Base-by-base conservation (phyloP, 2,329 filamentous ascomycete genomes). In the Lachnellula willkommii region DNA sequence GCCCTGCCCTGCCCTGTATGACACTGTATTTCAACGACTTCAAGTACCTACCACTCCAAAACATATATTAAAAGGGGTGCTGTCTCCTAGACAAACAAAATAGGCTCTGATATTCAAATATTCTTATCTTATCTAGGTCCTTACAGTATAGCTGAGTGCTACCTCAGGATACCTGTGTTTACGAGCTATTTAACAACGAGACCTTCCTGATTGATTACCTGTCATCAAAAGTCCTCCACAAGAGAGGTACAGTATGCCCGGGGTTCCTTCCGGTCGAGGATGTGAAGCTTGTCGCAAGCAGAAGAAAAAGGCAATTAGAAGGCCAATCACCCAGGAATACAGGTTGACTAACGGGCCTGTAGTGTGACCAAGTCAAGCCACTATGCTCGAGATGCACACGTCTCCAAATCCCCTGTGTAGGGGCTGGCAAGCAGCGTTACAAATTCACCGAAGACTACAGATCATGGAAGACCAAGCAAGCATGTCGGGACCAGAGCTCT, bases 231-330 rank as follows among this genome's bases (percentile, higher is more conserved):
- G 28, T 32, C 28, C 28, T 32, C 7, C 28, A 9, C 28, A 32
- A 32, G 2, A 9, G 28, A 32, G 15, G 17, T 17, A 37, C 28
- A 20, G 37, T 20, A 54, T 54, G 52, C 52, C 52, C 1, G 52
- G 52, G 0, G 52, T 54, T 20, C 52, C 52, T 28, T 49, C 45
- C 24, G 37, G 52, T 26, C 45, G 52, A 5, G 52, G 45, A 6
- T 54, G 52, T 36, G 52, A 54, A 43, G 46, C 36, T 17, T 54
- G 52, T 47, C 52, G 52, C 14, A 54, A 54, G 32, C 45, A 49
- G 36, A 54, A 54, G 26, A 54, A 54, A 28, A 54, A 54, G 36
- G 52, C 42, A 49, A n/a, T 14, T 39, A 8, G 11, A 32, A 35
- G 3, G 15, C 17, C 9, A 24, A 32, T 46, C 4, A 32, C 35